Base-by-base conservation (phyloP, 495 filamentous ascomycete species). In the Aspergillus bridgeri region DNA sequence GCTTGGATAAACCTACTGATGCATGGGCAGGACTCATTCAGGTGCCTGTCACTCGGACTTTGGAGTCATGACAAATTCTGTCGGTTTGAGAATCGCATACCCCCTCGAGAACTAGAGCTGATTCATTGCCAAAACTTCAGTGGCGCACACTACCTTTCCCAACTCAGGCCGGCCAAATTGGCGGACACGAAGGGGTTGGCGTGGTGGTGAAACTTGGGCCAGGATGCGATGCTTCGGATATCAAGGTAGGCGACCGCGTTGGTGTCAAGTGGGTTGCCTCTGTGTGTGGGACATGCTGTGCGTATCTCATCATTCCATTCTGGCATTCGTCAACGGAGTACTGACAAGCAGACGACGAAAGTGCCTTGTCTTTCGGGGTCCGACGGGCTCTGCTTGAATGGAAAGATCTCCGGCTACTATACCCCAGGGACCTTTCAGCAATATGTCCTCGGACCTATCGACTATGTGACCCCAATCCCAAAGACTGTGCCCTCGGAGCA, bases 41-140 rank as follows among this genome's bases (percentile, higher is more conserved):
- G 84, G 84, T 44, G 78, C 86, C 45, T 86, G 84, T 66, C 81
- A 83, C 63, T 81, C 78, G 5, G 84, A 87, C 57, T 65, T 78
- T 22, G 67, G 74, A 25, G 64, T 83, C 58, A 83, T 84, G 73
- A 72, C 68, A 17, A 78, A 77, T n/a, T n/a, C n/a, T n/a, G n/a
- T n/a, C 78, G 5, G 20, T 5, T 20, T 51, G 27, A 4, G 17
- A 9, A 1, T 29, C 24, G 5, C 20, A n/a, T 25, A 2, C 27
- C 25, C 24, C 13, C 24, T 24, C n/a, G 6, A 8, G 6, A n/a
- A 3, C 42, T n/a, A 45, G 15, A 45, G 3, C 42, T n/a, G 27
- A n/a, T 11, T 27, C 23, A 11, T 18, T 19, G 21, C 6, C 22
- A 22, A 2, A 2, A 20, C 6, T 20, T 3, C 19, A 48, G 45